phyloP scores from a whole-genome alignment of 2,329 filamentous ascomycete species.

The Fulvia fulva region DNA sequence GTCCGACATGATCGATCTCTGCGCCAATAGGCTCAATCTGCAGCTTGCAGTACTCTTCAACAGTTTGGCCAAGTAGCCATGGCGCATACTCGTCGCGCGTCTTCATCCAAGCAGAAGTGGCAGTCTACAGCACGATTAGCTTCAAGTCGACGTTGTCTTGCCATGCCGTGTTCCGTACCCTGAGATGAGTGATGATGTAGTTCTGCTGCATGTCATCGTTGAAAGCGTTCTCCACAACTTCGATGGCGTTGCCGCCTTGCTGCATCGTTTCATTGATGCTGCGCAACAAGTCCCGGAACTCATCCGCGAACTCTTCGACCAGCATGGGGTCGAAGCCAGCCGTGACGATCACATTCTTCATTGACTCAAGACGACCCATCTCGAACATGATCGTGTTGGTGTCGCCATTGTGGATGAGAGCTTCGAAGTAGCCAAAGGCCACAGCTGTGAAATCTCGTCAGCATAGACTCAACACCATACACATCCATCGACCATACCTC shows the following conservation, averaged over 20 bases:
- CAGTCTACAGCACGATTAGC: constrained; percentile 50
- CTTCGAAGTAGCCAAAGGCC: constrained; percentile 90
- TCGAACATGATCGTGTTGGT: constrained; percentile 64
- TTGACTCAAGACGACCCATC: constrained; percentile 63
- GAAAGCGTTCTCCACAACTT: constrained; percentile 52
- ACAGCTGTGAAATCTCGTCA: constrained; percentile 60
- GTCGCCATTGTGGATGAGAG: constrained; percentile 66
- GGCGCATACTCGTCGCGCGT: constrained; percentile 66
- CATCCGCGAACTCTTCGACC: constrained; percentile 79
- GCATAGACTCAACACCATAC: constrained; percentile 9
- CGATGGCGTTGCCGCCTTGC: constrained; percentile 50
- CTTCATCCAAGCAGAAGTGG: constrained; percentile 83
- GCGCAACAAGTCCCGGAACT: constrained; percentile 64
- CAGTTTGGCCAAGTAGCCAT: constrained; percentile 61
- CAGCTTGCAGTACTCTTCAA: constrained; percentile 65
- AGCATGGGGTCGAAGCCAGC: constrained; percentile 66
- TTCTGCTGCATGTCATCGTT: constrained; percentile 66
- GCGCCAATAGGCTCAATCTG: constrained; percentile 70
- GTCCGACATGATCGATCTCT: constrained; percentile 88
- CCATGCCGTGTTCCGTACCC: constrained; percentile 43
- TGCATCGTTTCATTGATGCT: constrained; percentile 57
- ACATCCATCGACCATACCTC: constrained; percentile 62
- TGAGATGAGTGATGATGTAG: constrained; percentile 79
- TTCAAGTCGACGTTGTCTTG: not conserved
- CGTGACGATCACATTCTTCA: constrained; percentile 66